These are phyloP conservation scores for Oidiodendron maius DNA, from an alignment of 495 filamentous ascomycete species.

Conservation along the genomic window DNA sequence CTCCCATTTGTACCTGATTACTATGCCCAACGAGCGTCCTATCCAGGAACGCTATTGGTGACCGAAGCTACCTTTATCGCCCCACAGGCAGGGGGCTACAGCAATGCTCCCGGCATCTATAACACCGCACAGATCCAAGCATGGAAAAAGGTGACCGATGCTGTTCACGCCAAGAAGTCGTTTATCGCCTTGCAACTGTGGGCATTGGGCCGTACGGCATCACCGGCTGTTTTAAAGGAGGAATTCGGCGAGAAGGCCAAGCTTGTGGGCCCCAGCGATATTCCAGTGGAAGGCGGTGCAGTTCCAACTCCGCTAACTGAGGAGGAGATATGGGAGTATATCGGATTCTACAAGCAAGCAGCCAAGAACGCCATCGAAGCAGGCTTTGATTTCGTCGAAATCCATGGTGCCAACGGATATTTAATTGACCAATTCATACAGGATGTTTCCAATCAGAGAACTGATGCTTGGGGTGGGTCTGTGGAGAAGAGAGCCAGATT, in stretches of 20 bases:
- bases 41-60: slow-evolving; percentile 57
- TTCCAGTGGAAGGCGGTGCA: slow-evolving; percentile 27
- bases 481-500: slow-evolving; percentile 66
- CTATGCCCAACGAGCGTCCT: slow-evolving; percentile 55
- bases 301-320: slow-evolving; percentile 43
- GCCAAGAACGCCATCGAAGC: slow-evolving; percentile 59
- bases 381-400: slow-evolving; percentile 73
- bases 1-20: slow-evolving; percentile 45
- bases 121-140: slow-evolving; percentile 50
- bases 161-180: slow-evolving; percentile 58
- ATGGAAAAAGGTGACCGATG: slow-evolving; percentile 59
- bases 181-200: slow-evolving; percentile 66
- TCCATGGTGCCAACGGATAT: slow-evolving; percentile 72
- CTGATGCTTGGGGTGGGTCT: slow-evolving; percentile 64
- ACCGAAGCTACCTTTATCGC: slow-evolving; percentile 63
- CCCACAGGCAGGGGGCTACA: slow-evolving; percentile 41
- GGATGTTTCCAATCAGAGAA: slow-evolving; percentile 54
- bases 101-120: slow-evolving; percentile 60
- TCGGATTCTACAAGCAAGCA: slow-evolving; percentile 52
- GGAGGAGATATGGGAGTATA: slow-evolving; percentile 51
- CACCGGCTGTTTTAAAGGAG: slow-evolving; percentile 29
- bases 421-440: slow-evolving; percentile 71
- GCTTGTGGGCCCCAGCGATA: slow-evolving; percentile 43
- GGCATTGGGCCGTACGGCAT: slow-evolving; percentile 56
- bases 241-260: slow-evolving; percentile 24